Evolutionary conservation across 2,329 filamentous ascomycete genomes (phyloP), one percentile per base, ranked within the genome.

Genomic region (Alternaria longipes): DNA sequence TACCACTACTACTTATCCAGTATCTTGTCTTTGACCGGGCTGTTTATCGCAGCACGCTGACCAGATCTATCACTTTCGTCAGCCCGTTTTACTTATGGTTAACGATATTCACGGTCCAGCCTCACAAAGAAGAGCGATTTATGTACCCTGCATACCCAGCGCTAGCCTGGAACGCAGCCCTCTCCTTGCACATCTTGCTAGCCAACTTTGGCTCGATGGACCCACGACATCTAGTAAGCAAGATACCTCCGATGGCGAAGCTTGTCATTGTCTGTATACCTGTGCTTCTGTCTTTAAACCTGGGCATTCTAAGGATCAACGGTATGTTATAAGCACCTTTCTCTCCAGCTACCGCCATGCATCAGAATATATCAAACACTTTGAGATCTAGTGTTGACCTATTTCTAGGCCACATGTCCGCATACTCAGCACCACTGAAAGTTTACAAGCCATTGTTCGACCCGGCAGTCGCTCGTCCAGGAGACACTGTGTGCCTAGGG

Each of bases 81-180:
- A 81, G 87, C 0, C 95, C 95, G 0, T 97, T 98, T 79, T 99
- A 98, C 77, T 85, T 97, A 74, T 99, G 95, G 95, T 85, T 99
- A 28, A 87, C 81, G 4, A 95, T 98, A 64, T 98, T 99, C 81
- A 94, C 92, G 0, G 77, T 91, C 8, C 95, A 99, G 76, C 92
- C 95, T 16, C 95, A 99, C 81, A 99, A 99, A 74, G 95, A 99
- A 78, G 95, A 99, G 80, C 86, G 95, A 7, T 99, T 99, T 82
- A 98, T 99, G 94, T 99, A 97, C 73, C 95, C 95, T 0, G 91
- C 89, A 2, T 99, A 99, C 73, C 95, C 95, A 1, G 93, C 94
- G 65, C 84, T 99, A 38, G 91, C 91, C 0, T 84, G 99, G 36
- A 97, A 97, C 72, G 94, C 94, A 3, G 91, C 94, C 8, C 86